phyloP scores from a whole-genome alignment of 805 yeast species.

The Lipomyces mesembrius region DNA sequence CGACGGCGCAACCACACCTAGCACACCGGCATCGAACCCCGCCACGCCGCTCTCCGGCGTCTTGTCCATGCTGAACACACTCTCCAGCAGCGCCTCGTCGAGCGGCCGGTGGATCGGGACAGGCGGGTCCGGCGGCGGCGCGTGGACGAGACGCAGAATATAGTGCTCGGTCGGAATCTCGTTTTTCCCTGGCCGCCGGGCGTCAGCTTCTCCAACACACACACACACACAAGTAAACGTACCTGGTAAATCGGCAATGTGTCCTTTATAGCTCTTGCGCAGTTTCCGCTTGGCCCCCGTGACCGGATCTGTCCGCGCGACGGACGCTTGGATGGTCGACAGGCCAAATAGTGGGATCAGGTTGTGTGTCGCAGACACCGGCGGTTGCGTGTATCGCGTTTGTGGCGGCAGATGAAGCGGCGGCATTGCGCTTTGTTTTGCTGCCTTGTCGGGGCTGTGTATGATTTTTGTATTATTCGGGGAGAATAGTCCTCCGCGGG shows the following conservation, averaged over 20 bases:
- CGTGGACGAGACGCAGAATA: conserved; percentile 34
- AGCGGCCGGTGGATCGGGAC: neutral
- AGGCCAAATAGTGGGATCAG: conserved; percentile 71
- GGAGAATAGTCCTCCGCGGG: too few relatives aligned
- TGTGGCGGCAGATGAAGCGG: conserved; percentile 33
- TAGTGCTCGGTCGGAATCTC: conserved; percentile 46
- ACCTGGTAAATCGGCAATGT: conserved; percentile 80
- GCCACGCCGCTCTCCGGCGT: conserved; percentile 74
- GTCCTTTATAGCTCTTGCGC: conserved; percentile 93
- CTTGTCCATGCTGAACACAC: conserved; percentile 63
- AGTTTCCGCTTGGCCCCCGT: conserved; percentile 91
- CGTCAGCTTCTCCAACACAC: too few relatives aligned
- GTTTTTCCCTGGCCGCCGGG: conserved; percentile 48
- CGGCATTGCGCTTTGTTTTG: conserved; percentile 17
- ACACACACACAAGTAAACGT: neutral
- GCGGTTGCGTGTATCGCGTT: conserved; percentile 25
- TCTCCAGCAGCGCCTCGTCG: conserved; percentile 54
- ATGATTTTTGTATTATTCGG: too few relatives aligned
- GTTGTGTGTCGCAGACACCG: conserved; percentile 66
- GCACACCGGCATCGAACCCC: conserved; percentile 69
- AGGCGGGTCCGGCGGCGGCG: conserved; percentile 28
- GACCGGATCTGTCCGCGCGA: conserved; percentile 84
- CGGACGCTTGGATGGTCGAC: conserved; percentile 68
- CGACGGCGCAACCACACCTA: conserved; percentile 48
- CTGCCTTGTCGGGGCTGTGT: too few relatives aligned